These are phyloP conservation scores for Echria macrotheca DNA, from an alignment of 495 filamentous ascomycete genomes.

Conservation along the genomic window DNA sequence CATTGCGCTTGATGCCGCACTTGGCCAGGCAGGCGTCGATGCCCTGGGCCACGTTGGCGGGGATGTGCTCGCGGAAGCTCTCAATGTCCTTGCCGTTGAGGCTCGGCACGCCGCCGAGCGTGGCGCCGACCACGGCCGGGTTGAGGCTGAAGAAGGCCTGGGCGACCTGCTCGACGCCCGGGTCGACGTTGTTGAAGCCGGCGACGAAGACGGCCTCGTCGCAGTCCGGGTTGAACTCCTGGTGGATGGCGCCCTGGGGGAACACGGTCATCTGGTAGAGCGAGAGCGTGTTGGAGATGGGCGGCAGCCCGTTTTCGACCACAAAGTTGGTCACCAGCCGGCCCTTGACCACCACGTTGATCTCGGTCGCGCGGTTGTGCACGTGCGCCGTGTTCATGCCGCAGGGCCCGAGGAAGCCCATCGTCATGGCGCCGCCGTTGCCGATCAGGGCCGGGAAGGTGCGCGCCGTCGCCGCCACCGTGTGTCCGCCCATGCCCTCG, in stretches of 20 bases:
- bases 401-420: conserved; percentile 18
- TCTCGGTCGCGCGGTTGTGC: conserved; percentile 41
- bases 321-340: conserved; percentile 43
- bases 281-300: conserved; percentile 34
- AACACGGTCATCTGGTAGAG: conserved; percentile 38
- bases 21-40: conserved; percentile 7
- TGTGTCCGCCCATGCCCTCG: conserved; percentile 3
- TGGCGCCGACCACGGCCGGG: conserved; percentile 3
- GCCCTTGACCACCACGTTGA: conserved; percentile 40
- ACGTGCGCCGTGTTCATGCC: conserved; percentile 46
- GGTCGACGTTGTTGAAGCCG: conserved; percentile 43
- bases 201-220: conserved; percentile 25
- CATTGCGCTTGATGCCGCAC: conserved; percentile 9
- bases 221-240: conserved; percentile 48
- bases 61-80: conserved; percentile 7
- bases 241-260: conserved; percentile 46
- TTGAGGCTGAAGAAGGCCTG: conserved; percentile 21
- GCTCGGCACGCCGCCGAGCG: conserved; percentile 8
- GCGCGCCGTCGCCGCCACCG: conserved; percentile 5
- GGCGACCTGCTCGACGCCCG: conserved; percentile 41
- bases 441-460: conserved; percentile 8
- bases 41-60: conserved; percentile 6
- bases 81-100: conserved; percentile 9
- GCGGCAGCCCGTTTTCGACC: conserved; percentile 41
- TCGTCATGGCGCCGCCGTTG: conserved; percentile 4